Percentiles rank a stretch among this genome's conserved stretches.
Conservation (phyloP, 495 filamentous ascomycete genomes). For the Opeltia flavorubescens region DNA sequence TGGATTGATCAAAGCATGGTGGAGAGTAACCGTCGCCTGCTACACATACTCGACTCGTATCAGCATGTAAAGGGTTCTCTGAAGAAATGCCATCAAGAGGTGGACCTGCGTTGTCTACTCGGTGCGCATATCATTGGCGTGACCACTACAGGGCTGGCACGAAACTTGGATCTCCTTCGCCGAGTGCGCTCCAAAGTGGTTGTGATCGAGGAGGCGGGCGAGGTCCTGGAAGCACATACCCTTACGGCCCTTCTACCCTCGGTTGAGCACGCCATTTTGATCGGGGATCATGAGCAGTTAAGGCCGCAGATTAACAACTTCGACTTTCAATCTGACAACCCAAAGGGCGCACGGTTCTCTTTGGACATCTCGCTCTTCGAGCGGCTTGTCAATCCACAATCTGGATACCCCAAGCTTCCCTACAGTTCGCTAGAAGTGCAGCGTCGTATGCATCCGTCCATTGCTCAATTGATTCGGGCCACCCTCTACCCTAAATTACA, state of each 20-base stretch:
- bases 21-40: constrained; percentile 22
- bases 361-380: constrained; percentile 60
- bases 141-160: constrained; percentile 62
- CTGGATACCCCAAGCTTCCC: constrained; percentile 26
- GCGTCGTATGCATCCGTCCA: constrained; percentile 63
- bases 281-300: constrained; percentile 66
- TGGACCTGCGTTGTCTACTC: constrained; percentile 23
- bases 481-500: constrained; percentile 52
- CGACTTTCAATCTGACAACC: constrained; percentile 44
- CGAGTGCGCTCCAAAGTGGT: constrained; percentile 51
- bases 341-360: constrained; percentile 37
- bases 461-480: constrained; percentile 42
- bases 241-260: constrained; percentile 54
- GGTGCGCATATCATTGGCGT: constrained; percentile 51
- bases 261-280: constrained; percentile 58
- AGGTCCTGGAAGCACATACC: constrained; percentile 60
- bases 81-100: constrained; percentile 19
- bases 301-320: constrained; percentile 56
- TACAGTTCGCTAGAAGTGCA: constrained; percentile 48
- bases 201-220: constrained; percentile 64
- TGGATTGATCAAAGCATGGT: constrained; percentile 35
- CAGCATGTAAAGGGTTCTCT: background rate
- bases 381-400: constrained; percentile 38
- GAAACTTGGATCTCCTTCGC: constrained; percentile 46
- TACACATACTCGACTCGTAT: constrained; percentile 28